Evolutionary conservation across 768 basidiomycete species (phyloP), one percentile per base, ranked within the genome.

Genomic region (Trametes cinnabarina): DNA sequence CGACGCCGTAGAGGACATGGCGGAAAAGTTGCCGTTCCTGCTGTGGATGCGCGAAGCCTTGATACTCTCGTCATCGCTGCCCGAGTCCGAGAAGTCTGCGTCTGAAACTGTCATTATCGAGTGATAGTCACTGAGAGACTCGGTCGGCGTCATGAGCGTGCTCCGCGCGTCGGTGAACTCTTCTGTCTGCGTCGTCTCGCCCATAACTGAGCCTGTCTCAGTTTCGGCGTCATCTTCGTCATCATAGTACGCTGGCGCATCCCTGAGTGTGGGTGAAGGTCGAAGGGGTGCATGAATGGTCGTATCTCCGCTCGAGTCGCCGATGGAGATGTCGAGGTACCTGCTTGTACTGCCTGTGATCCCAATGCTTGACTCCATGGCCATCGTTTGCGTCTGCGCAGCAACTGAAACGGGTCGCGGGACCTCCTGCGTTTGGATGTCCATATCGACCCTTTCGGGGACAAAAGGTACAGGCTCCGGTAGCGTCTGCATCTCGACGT

Each of bases 111-210:
- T 89, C 76, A 83, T 72, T 69, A 88, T 76, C 6, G 88, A 91
- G 68, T 92, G 84, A 81, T 90, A 90, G 64, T 90, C 88, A 34
- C 88, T 84, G n/a, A 54, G 56, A 4, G 88, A 87, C 57, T 81
- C 81, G 3, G 83, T 84, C 3, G 91, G 88, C 70, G 82, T 78
- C 63, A 82, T 76, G 11, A 74, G 74, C 23, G 83, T 70, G 37
- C 80, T 92, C 68, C 87, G 85, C 2, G 93, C 84, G 60, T 95
- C 93, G 1, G 86, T 78, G 65, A 90, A 93, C 57, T 92, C 84
- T 17, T 86, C 89, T 32, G 68, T 71, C 41, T 90, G 89, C 0
- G 84, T 84, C 0, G 82, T 82, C 48, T 85, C 88, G 35, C 60
- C 60, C 35, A 65, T 54, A 23, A 61, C 47, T 1, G 80, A 79